Percentiles rank a stretch among this genome's conserved stretches.
Evolutionary conservation across 2,329 filamentous ascomycete species (phyloP).

Genomic region (Alternaria longipes): DNA sequence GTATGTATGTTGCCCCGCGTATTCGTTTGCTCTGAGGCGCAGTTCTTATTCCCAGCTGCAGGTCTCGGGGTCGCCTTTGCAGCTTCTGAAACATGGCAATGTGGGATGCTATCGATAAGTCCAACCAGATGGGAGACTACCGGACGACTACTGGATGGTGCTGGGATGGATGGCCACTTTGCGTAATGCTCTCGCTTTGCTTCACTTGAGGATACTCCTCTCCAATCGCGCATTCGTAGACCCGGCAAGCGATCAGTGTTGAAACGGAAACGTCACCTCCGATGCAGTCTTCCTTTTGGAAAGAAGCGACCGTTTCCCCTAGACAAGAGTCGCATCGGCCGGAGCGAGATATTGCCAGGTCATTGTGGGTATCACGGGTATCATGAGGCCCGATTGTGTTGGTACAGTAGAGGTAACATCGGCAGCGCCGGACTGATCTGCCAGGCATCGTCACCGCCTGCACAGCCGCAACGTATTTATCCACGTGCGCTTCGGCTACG

Average conservation of each 20-base stretch:
- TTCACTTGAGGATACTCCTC: slow-evolving; percentile 32
- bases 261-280: slow-evolving; percentile 36
- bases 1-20: slow-evolving; percentile 31
- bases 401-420: slow-evolving; percentile 21
- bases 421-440: slow-evolving; percentile 42
- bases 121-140: slow-evolving; percentile 28
- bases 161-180: slow-evolving; percentile 28
- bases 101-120: slow-evolving; percentile 47
- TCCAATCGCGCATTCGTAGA: slow-evolving; percentile 37
- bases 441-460: slow-evolving; percentile 28
- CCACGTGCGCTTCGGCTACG: slow-evolving; percentile 22
- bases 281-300: slow-evolving; percentile 23
- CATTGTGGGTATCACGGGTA: slow-evolving; percentile 9
- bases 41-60: slow-evolving; percentile 31
- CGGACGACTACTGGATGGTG: slow-evolving; percentile 35
- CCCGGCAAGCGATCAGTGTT: slow-evolving; percentile 28
- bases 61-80: slow-evolving; percentile 37
- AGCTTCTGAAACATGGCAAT: slow-evolving; percentile 45
- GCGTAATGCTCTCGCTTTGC: slow-evolving; percentile 36
- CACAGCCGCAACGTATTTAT: slow-evolving; percentile 36
- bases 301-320: slow-evolving; percentile 26
- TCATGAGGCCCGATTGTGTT: slow-evolving; percentile 6
- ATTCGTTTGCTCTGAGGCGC: slow-evolving; percentile 44
- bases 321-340: slow-evolving; percentile 31
- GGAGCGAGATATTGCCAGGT: slow-evolving; percentile 23